phyloP scores from a whole-genome alignment of 495 filamentous ascomycete genomes.

The Talaromyces borbonicus region DNA sequence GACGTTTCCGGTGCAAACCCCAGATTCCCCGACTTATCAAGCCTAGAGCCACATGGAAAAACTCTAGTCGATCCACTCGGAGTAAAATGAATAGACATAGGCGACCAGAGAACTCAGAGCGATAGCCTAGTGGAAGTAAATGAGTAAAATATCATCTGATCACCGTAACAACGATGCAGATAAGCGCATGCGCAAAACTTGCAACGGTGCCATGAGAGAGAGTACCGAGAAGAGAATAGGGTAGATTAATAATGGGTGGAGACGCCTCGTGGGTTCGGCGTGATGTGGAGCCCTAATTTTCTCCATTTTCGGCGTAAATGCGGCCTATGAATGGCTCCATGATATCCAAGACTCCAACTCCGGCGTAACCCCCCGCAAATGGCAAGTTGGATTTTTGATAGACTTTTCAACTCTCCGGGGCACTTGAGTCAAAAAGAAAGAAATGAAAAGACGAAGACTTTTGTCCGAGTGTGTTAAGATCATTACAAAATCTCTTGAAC shows the following conservation, averaged over 20 bases:
- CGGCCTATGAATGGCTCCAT: neutral
- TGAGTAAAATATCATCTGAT: neutral
- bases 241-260: neutral
- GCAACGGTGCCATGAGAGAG: neutral
- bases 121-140: neutral
- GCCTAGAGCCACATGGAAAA: neutral
- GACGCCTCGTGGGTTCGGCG: neutral
- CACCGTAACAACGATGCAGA: neutral
- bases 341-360: neutral
- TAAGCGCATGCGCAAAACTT: neutral
- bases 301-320: neutral
- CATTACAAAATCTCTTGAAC: too few relatives aligned
- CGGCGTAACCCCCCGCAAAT: constrained; percentile 1
- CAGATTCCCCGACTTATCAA: neutral
- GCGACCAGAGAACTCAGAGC: neutral
- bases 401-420: too few relatives aligned
- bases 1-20: too few relatives aligned
- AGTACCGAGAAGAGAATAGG: neutral
- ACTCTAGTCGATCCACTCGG: constrained; percentile 1
- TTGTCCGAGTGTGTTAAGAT: neutral
- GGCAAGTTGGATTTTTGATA: too few relatives aligned
- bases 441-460: too few relatives aligned
- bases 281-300: neutral
- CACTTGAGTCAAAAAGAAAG: too few relatives aligned
- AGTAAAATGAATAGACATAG: constrained; percentile 7